A percentile compares a stretch with the other conserved stretches of the same genome.
These are phyloP conservation scores for Trichoderma pleuroti DNA, from an alignment of 2,329 filamentous ascomycete species.

Conservation along the genomic window DNA sequence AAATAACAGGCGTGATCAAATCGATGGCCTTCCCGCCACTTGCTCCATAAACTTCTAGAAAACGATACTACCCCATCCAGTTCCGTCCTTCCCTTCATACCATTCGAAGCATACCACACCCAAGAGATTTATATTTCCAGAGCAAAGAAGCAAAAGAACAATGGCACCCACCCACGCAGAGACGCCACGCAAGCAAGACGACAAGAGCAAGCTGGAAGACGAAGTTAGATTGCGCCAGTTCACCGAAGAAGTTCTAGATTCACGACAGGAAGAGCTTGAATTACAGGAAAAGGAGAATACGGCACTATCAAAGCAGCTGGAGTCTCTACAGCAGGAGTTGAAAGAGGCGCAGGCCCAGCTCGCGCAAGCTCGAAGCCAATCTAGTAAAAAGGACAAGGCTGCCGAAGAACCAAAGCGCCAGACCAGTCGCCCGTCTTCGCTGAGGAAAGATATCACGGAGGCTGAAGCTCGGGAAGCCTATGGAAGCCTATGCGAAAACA, in stretches of 20 bases:
- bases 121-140: neutral
- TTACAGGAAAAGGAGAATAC: conserved; percentile 30
- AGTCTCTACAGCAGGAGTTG: conserved; percentile 32
- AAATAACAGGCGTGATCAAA: neutral
- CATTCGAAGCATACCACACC: neutral
- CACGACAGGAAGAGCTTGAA: conserved; percentile 35
- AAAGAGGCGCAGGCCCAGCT: conserved; percentile 31
- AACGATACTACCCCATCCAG: neutral
- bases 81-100: neutral
- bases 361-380: conserved; percentile 29
- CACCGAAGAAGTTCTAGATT: conserved; percentile 37
- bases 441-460: conserved; percentile 36
- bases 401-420: conserved; percentile 32
- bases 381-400: conserved; percentile 28
- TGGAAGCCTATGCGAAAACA: conserved; percentile 31
- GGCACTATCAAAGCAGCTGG: conserved; percentile 29
- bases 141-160: neutral
- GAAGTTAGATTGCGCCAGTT: conserved; percentile 35
- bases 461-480: conserved; percentile 35
- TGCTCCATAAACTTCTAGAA: conserved; percentile 14
- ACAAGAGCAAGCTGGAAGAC: conserved; percentile 29
- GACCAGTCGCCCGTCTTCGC: conserved; percentile 33
- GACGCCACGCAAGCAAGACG: neutral
- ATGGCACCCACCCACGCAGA: conserved; percentile 6
- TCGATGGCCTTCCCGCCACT: neutral